phyloP scores from a whole-genome alignment of 2,329 filamentous ascomycete genomes.

The Ambrosiella xylebori region DNA sequence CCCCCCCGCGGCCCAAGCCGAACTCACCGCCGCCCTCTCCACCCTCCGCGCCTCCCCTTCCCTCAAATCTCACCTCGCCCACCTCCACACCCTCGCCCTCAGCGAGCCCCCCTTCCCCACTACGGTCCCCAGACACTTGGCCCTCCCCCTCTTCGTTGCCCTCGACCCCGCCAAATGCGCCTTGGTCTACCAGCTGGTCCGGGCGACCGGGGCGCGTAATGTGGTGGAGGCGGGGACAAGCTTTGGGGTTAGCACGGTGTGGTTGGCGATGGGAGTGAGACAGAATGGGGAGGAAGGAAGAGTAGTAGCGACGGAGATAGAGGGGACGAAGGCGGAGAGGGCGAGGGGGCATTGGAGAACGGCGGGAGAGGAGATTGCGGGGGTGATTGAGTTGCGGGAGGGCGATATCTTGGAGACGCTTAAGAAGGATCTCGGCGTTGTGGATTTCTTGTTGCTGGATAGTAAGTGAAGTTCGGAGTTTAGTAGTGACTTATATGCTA shows the following conservation, averaged over 20 bases:
- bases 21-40: background rate
- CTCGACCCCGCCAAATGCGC: conserved; percentile 41
- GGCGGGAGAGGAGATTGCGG: conserved; percentile 30
- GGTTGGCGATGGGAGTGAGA: conserved; percentile 38
- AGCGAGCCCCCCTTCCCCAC: conserved; percentile 10
- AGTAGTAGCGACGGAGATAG: conserved; percentile 45
- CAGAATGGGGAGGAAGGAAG: conserved; percentile 22
- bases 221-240: conserved; percentile 44
- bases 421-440: conserved; percentile 26
- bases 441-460: conserved; percentile 43
- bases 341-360: conserved; percentile 37
- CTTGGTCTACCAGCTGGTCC: conserved; percentile 36
- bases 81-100: conserved; percentile 17
- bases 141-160: conserved; percentile 30
- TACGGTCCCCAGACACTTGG: background rate
- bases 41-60: conserved; percentile 13
- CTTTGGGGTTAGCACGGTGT: conserved; percentile 46
- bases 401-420: conserved; percentile 39
- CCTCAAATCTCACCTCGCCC: conserved; percentile 17
- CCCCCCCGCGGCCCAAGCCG: no score
- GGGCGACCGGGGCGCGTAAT: conserved; percentile 29
- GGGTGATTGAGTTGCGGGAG: conserved; percentile 36
- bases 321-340: conserved; percentile 31
- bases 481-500: background rate
- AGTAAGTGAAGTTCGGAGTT: conserved; percentile 28